Base-by-base conservation (phyloP, 164 flowering plant species). In the Macadamia integrifolia region DNA sequence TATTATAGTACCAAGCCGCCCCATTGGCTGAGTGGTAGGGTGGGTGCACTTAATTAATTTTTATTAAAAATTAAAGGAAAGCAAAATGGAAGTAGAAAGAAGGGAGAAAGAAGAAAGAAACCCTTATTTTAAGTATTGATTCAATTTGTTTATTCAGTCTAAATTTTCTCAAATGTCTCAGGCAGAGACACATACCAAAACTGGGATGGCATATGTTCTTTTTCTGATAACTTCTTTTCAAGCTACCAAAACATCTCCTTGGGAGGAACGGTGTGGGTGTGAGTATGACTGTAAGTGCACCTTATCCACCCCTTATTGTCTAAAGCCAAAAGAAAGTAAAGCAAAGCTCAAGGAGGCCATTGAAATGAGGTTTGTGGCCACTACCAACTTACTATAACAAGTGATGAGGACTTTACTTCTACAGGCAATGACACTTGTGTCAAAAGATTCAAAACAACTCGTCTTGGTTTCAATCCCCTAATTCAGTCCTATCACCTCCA, bases 341-440 rank as follows among this genome's bases (percentile, higher is more conserved):
- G 8, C 18, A 58, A 23, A 23, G 18, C 11, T 6, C 9, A 64
- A 13, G 14, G 40, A n/a, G 9, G 58, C 23, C 5, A 48, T 17
- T 49, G 58, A 48, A 31, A 30, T 17, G 9, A 30, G 57, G 35
- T 10, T 56, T 49, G 66, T 64, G 11, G 43, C 67, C 58, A 50
- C 58, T 49, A 13, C 42, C 42, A 6, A 7, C 43, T 50, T 49
- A 53, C 31, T 29, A n/a, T 53, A 32, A 35, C 59, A 66, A 32
- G 60, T 55, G 49, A 66, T 17, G 68, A 65, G 14, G 46, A 53
- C 68, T 35, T 66, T 35, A 53, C 68, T 35, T 6, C 30, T 32
- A 6, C 30, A 23, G 42, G 58, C 13, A 49, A 50, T 49, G 58
- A 17, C 23, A 49, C 57, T 64, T 10, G 30, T n/a, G 30, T 58